Base-by-base conservation (phyloP, 139 green algal species). In the Coccomyxa sp. region DNA sequence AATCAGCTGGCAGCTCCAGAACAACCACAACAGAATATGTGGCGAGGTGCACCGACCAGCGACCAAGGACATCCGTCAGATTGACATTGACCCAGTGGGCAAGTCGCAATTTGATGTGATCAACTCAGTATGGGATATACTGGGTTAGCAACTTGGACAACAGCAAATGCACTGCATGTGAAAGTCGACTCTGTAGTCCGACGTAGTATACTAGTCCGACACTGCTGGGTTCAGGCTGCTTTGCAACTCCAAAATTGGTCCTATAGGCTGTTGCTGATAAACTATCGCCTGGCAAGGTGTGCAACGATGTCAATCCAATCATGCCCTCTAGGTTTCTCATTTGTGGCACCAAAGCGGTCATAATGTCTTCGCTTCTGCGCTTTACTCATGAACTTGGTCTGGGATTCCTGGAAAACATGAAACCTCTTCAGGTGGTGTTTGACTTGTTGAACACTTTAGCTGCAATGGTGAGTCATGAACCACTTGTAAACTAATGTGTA, bases 301-400 rank as follows among this genome's bases (percentile, higher is more conserved):
- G 80, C 75, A 28, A 83, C 28, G 32, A 83, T 76, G 60, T 83
- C 80, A 15, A 78, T 30, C 80, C 80, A 83, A 59, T 83, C 60
- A 32, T 67, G 74, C 30, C 80, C 80, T 30, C 80, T 83, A 59
- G 80, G 80, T 30, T 83, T 83, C n/a, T 83, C 80, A 23, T 83
- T 67, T 31, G 80, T 59, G 58, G 59, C 80, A 58, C 80, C 80
- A 83, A 68, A 83, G 25, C 74, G 71, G 60, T 83, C 80, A 83
- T 77, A 83, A 59, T 83, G 80, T 31, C 80, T 28, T 13, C 80
- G 30, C 63, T 83, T 83, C 63, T 83, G 80, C 7, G n/a, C 63
- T 58, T 83, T 83, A 13, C 60, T 77, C 80, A 83, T 83, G 28
- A 58, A 58, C 30, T 83, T 83, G 80, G 74, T 77, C 28, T 83